Conservation (phyloP, 23 red algal genomes). For the Gracilariopsis chorda region DNA sequence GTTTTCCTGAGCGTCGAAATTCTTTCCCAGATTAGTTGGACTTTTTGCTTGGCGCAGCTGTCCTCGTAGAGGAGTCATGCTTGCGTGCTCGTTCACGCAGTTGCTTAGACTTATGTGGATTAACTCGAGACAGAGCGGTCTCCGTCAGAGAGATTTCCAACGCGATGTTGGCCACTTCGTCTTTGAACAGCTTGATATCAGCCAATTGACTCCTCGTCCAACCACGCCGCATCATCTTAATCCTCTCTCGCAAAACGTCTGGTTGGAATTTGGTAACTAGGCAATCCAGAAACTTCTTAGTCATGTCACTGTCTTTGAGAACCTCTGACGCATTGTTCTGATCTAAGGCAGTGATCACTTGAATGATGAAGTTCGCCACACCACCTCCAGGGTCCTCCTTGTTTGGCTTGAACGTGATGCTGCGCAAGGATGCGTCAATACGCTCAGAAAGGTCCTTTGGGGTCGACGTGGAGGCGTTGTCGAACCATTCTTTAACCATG, state of each 20-base stretch:
- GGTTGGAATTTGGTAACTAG: neutral
- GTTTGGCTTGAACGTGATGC: neutral
- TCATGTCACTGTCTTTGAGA: neutral
- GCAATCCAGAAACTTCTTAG: constrained; percentile 2
- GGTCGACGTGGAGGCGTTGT: neutral
- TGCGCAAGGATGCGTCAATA: neutral
- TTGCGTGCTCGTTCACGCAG: neutral
- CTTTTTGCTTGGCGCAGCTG: neutral
- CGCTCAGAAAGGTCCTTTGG: neutral
- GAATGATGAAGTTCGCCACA: neutral
- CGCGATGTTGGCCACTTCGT: neutral
- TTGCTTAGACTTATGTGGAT: neutral
- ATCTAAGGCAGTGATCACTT: neutral
- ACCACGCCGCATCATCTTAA: neutral
- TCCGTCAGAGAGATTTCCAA: constrained; percentile 9
- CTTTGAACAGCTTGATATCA: constrained; percentile 7
- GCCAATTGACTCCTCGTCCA: neutral
- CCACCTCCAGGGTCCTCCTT: neutral
- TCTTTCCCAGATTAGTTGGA: neutral
- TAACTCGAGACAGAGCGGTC: neutral
- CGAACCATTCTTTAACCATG: neutral
- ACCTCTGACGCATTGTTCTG: constrained; percentile 10
- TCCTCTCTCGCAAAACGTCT: neutral
- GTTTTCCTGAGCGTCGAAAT: neutral
- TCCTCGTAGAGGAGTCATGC: neutral